Base-by-base conservation (phyloP, 2,329 filamentous ascomycete genomes). In the Diaporthe citriasiana region DNA sequence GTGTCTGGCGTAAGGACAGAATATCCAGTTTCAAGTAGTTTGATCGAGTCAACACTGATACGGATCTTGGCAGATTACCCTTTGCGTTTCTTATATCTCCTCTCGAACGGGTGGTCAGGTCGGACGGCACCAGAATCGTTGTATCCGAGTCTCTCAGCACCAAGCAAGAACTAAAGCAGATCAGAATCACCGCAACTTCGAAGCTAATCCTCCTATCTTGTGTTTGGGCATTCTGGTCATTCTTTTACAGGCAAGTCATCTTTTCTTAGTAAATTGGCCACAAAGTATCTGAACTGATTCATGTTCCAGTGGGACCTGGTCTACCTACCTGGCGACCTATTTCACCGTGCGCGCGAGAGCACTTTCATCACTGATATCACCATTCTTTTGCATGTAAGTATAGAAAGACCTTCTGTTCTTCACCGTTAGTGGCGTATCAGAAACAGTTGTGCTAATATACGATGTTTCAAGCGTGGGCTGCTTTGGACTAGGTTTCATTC, bases 331-430 rank as follows among this genome's bases (percentile, higher is more conserved):
- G 17, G 84, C 79, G 42, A 84, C 82, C 13, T 85, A 85, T 74
- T 86, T 86, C 75, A 82, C 81, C 15, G 84, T 86, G 35, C 84
- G 85, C 27, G 80, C 84, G 40, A 82, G 83, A 33, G 85, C 85
- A 4, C 80, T 85, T 12, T 86, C 85, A 0, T 85, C 85, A 4
- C 81, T 87, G 13, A 78, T 87, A 35, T 86, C 85, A 8, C 86
- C 85, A 0, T 87, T 87, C 78, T 86, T 87, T 77, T 87, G 86
- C 82, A 86, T 87, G 82, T 82, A 76, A 78, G 82, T 78, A 13
- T 12, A 27, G 6, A 0, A 45, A 0, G 12, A 6, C 1, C 22
- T 9, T 22, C 22, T 25, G 3, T 3, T 10, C 2, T 6, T 1
- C 13, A 13, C 38, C 12, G 1, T 8, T 6, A 8, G 13, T 35